Conservation (phyloP, 305 asterid genomes). For the Solanum hybrid region DNA sequence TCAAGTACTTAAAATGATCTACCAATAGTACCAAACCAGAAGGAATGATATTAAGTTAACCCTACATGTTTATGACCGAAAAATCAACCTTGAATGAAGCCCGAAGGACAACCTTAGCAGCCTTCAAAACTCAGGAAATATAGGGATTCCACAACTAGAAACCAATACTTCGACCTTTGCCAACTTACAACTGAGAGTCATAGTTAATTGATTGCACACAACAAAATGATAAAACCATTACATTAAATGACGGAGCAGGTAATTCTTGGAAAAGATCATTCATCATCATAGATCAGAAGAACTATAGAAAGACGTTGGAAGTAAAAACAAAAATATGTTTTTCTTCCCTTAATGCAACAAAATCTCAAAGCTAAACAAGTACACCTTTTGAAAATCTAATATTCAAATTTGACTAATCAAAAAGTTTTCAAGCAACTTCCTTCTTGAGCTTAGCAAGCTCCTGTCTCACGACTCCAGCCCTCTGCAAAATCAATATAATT, state of each 20-base stretch:
- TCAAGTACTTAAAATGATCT: background rate
- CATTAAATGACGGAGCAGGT: background rate
- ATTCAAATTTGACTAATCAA: background rate
- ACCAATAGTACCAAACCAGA: background rate
- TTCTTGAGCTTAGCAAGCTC: constrained; percentile 74
- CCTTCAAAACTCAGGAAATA: background rate
- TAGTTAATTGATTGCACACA: background rate
- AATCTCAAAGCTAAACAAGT: background rate
- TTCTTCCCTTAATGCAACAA: background rate
- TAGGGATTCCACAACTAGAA: background rate
- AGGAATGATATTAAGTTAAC: background rate
- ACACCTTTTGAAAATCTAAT: background rate
- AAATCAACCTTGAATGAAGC: background rate
- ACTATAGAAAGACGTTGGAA: background rate
- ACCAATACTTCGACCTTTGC: background rate
- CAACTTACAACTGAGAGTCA: background rate
- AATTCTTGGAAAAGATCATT: background rate
- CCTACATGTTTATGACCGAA: background rate
- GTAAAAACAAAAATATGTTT: background rate
- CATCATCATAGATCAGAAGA: background rate
- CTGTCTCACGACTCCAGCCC: constrained; percentile 57
- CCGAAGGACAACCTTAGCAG: background rate
- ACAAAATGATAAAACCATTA: background rate
- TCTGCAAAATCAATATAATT: constrained; percentile 12
- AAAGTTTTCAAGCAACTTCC: constrained; percentile 22